Conservation (phyloP, 371 early-diverging fungal species). For the Mucor irregularis region DNA sequence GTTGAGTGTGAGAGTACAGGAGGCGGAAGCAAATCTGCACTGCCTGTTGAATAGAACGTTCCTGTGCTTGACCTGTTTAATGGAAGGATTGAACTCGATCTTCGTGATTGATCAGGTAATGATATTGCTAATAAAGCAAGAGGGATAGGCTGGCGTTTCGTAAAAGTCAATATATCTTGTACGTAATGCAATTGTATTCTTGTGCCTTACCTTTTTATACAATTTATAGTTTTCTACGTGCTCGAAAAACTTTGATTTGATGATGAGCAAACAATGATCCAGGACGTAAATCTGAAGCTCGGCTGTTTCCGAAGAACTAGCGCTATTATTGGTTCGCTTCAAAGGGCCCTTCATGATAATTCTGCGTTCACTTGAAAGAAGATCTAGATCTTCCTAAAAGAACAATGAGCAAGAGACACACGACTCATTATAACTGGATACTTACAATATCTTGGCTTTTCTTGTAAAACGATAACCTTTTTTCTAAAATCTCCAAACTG, state of each 20-base stretch:
- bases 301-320: conserved; percentile 61
- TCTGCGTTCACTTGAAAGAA: conserved; percentile 62
- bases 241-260: conserved; percentile 60
- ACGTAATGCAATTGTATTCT: neutral
- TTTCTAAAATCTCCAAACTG: conserved; percentile 22
- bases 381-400: conserved; percentile 56
- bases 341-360: conserved; percentile 81
- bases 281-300: conserved; percentile 80
- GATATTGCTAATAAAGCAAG: conserved; percentile 68
- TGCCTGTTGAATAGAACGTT: conserved; percentile 6
- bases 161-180: no score
- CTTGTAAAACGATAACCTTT: conserved; percentile 52
- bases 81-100: conserved; percentile 40
- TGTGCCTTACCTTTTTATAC: conserved; percentile 34
- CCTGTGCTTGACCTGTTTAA: conserved; percentile 33
- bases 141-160: conserved; percentile 84
- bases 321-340: conserved; percentile 66
- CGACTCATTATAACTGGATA: no score
- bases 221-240: conserved; percentile 44
- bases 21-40: neutral
- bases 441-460: no score
- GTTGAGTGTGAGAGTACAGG: no score
- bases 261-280: conserved; percentile 83
- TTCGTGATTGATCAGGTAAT: conserved; percentile 57
- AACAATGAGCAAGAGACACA: no score